phyloP scores from a whole-genome alignment of 805 yeast species.

The Saturnispora ahearnii region DNA sequence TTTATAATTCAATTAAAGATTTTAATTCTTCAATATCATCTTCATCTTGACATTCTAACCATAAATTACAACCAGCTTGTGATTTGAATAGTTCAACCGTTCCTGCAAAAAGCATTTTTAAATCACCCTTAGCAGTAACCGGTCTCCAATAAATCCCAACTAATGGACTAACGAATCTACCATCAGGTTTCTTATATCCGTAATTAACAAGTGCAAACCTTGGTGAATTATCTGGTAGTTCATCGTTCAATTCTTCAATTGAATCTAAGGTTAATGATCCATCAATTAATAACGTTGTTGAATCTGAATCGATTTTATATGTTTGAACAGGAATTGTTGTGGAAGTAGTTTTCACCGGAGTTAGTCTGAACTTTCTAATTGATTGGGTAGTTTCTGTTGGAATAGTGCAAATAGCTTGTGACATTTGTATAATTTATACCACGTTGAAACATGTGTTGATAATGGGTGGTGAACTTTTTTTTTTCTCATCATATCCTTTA shows the following conservation, averaged over 20 bases:
- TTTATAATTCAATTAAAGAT: conserved; percentile 22
- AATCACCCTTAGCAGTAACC: conserved; percentile 70
- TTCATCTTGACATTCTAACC: conserved; percentile 55
- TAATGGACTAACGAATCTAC: conserved; percentile 63
- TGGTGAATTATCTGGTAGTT: conserved; percentile 75
- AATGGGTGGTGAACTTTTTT: background rate
- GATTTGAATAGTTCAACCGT: conserved; percentile 74
- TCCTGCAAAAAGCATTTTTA: conserved; percentile 85
- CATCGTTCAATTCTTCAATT: conserved; percentile 60
- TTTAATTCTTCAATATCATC: conserved; percentile 61
- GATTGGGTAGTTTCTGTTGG: conserved; percentile 49
- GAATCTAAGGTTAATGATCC: conserved; percentile 35
- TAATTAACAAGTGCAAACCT: conserved; percentile 68
- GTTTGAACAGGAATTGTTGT: conserved; percentile 52
- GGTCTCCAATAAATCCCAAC: conserved; percentile 86
- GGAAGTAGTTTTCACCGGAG: conserved; percentile 49
- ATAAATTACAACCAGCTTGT: conserved; percentile 64
- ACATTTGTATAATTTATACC: conserved; percentile 20
- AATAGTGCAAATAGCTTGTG: conserved; percentile 51
- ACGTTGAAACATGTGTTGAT: background rate
- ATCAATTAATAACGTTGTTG: conserved; percentile 44
- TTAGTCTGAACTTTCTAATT: conserved; percentile 64
- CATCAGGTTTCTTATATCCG: conserved; percentile 59
- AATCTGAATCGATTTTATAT: conserved; percentile 46
- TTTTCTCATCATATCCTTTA: background rate